These are phyloP conservation scores for Sugiyamaella neomexicana DNA, from an alignment of 1,139 yeast species.

Conservation along the genomic window DNA sequence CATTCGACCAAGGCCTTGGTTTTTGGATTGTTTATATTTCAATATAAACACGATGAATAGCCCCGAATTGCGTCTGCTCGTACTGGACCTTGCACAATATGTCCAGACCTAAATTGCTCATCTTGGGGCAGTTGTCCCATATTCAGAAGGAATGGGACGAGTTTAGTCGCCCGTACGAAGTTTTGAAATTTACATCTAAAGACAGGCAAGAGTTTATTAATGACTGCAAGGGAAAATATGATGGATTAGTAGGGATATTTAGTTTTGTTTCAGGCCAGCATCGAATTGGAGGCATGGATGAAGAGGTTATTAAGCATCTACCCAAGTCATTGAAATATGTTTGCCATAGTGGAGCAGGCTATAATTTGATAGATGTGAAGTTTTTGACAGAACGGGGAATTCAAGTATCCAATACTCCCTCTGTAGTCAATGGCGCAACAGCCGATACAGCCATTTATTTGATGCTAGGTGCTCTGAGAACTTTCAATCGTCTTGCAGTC, in stretches of 20 bases:
- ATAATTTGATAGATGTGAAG: slow-evolving; percentile 60
- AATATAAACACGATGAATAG: not conserved
- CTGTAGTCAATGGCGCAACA: slow-evolving; percentile 70
- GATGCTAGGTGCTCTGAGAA: slow-evolving; percentile 59
- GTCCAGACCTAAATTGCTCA: slow-evolving; percentile 19
- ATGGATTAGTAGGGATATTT: slow-evolving; percentile 42
- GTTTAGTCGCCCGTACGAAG: slow-evolving; percentile 32
- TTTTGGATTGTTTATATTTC: not conserved
- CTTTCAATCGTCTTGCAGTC: slow-evolving; percentile 48
- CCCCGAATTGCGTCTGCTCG: not conserved
- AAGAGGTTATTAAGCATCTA: slow-evolving; percentile 59
- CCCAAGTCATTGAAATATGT: slow-evolving; percentile 65
- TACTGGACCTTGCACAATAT: not conserved
- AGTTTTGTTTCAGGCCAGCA: slow-evolving; percentile 38
- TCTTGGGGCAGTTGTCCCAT: slow-evolving; percentile 16
- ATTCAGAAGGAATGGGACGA: slow-evolving; percentile 32
- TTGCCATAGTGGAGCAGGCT: slow-evolving; percentile 90
- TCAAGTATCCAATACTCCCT: slow-evolving; percentile 66
- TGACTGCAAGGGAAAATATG: slow-evolving; percentile 37
- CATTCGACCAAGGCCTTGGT: not conserved
- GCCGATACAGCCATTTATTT: slow-evolving; percentile 70
- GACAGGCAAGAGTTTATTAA: slow-evolving; percentile 38
- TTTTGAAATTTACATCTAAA: slow-evolving; percentile 23
- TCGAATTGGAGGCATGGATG: slow-evolving; percentile 67
- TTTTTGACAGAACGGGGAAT: slow-evolving; percentile 53